phyloP scores from a whole-genome alignment of 2,329 filamentous ascomycete genomes.

The Aureobasidium melanogenum region DNA sequence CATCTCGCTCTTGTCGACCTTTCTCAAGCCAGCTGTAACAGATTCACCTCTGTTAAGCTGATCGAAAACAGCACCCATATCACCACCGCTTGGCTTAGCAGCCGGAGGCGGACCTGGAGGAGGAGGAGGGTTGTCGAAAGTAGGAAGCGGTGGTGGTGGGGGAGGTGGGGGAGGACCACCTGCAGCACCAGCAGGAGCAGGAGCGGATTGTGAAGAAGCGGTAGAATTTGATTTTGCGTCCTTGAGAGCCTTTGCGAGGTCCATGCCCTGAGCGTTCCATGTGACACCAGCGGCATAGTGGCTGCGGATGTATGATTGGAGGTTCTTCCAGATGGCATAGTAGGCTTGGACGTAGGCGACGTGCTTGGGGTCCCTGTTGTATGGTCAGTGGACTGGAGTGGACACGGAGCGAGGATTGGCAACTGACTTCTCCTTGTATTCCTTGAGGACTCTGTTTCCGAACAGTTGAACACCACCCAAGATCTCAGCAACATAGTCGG shows the following conservation, averaged over 20 bases:
- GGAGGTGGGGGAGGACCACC: conserved; percentile 55
- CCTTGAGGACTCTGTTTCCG: conserved; percentile 86
- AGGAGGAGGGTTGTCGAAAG: conserved; percentile 42
- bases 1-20: conserved; percentile 93
- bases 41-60: conserved; percentile 81
- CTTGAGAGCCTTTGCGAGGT: conserved; percentile 61
- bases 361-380: conserved; percentile 62
- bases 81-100: conserved; percentile 38
- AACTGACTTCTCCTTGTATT: conserved; percentile 70
- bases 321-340: conserved; percentile 78
- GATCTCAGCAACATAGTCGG: conserved; percentile 75
- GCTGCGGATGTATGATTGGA: conserved; percentile 75
- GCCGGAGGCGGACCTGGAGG: conserved; percentile 52
- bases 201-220: conserved; percentile 25
- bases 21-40: conserved; percentile 82
- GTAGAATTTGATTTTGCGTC: conserved; percentile 32
- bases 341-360: conserved; percentile 89
- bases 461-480: conserved; percentile 83
- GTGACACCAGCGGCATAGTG: conserved; percentile 69
- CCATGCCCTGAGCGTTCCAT: conserved; percentile 74
- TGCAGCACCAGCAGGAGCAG: conserved; percentile 45
- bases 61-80: conserved; percentile 81
- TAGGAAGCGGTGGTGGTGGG: conserved; percentile 52
- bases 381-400: background rate
- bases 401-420: background rate